phyloP scores from a whole-genome alignment of 805 yeast species.

The Starmerella sirachaensis region DNA sequence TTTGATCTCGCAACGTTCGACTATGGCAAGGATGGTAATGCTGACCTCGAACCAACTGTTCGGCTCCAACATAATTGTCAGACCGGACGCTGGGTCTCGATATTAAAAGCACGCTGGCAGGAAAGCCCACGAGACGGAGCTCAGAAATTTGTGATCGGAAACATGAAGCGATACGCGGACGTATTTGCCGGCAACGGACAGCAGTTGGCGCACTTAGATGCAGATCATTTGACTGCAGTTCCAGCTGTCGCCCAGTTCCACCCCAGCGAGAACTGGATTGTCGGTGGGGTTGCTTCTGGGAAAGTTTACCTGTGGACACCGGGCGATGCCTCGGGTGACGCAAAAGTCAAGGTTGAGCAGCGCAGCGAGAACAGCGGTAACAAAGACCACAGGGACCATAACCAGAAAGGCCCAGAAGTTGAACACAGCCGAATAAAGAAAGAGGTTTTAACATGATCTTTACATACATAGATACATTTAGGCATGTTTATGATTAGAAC shows the following conservation, averaged over 20 bases:
- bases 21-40: conserved; percentile 10
- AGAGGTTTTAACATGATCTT: not conserved
- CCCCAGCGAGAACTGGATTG: conserved; percentile 77
- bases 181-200: conserved; percentile 65
- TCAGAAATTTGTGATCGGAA: conserved; percentile 81
- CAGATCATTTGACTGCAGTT: conserved; percentile 62
- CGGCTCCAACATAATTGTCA: conserved; percentile 83
- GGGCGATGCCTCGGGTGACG: not conserved
- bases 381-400: not conserved
- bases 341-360: not conserved
- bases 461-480: not conserved
- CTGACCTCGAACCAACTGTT: conserved; percentile 42
- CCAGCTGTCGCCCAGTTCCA: conserved; percentile 85
- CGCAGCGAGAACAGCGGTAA: conserved; percentile 1
- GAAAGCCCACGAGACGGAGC: conserved; percentile 51
- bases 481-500: no score
- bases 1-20: conserved; percentile 41
- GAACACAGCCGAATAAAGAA: not conserved
- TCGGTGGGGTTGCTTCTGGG: conserved; percentile 92
- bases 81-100: conserved; percentile 94
- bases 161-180: conserved; percentile 83
- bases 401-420: not conserved
- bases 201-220: conserved; percentile 63
- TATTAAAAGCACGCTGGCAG: conserved; percentile 83
- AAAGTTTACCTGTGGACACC: conserved; percentile 49